Base-by-base conservation (phyloP, 805 yeast species). In the Torulaspora gathmanii region DNA sequence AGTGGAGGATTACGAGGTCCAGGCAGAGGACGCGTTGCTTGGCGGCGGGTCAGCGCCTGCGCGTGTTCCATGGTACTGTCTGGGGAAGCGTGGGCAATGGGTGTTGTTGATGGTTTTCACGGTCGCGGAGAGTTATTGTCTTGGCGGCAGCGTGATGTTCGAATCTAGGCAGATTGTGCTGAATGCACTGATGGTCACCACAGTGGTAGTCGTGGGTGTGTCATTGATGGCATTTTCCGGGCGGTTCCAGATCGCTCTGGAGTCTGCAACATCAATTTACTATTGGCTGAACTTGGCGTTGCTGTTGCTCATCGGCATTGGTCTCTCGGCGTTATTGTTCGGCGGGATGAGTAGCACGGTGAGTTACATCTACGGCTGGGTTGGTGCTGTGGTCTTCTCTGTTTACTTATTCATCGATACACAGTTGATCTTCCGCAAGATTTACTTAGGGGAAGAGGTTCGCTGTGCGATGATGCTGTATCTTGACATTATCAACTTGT, bases 361-460 rank as follows among this genome's bases (percentile, higher is more conserved):
- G 37, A 89, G 85, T 55, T 62, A 83, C 51, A 66, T 80, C 3
- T 87, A 84, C 68, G 78, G 89, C 26, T 78, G 80, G 50, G 60
- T 82, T 35, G 95, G 93, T 19, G 93, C 95, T 4, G 57, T 83
- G 33, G 66, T 88, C 2, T 88, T 88, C 65, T 71, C 82, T 11
- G 77, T 80, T 4, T 87, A 83, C 60, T 74, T 89, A 47, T 66
- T 88, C 40, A 78, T 86, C 37, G 96, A 88, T 63, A 88, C 95
- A 16, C 95, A 88, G 65, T 63, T 79, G 54, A 78, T 88, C 45
- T 75, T 88, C 79, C 80, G 83, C 59, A 80, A 78, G 45, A 79
- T 73, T 54, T 83, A 82, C 57, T 81, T 88, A 34, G 96, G 88
- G 54, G 95, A 89, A 54, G 95, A 86, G 58, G 75, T 88, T n/a